These are phyloP conservation scores for Austroboletus olivaceoglutinosus DNA, from an alignment of 1,284 basidiomycete species.

Conservation along the genomic window DNA sequence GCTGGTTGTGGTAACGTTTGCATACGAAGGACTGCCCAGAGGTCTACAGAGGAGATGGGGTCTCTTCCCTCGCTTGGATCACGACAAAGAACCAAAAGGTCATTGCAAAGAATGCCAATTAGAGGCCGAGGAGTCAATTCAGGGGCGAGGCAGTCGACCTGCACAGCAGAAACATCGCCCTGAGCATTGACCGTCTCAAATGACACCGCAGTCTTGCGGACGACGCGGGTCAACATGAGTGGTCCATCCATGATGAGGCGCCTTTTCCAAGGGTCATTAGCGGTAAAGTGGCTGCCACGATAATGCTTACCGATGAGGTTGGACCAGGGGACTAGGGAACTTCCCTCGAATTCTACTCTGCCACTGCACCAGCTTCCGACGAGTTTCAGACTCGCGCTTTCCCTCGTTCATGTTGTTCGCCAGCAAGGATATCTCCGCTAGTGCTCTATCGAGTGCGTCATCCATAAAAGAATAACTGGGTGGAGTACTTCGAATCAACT, in stretches of 20 bases:
- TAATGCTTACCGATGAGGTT: slow-evolving; percentile 81
- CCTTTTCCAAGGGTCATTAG: slow-evolving; percentile 38
- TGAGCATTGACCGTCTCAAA: slow-evolving; percentile 79
- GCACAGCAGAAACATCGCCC: slow-evolving; percentile 75
- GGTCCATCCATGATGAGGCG: slow-evolving; percentile 87
- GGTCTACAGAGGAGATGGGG: slow-evolving; percentile 69
- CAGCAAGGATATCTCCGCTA: slow-evolving; percentile 81
- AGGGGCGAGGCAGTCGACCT: slow-evolving; percentile 85
- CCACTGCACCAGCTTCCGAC: slow-evolving; percentile 88
- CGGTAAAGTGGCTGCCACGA: slow-evolving; percentile 1
- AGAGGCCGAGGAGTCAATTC: slow-evolving; percentile 75
- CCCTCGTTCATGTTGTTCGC: slow-evolving; percentile 97
- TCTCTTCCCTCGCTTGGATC: slow-evolving; percentile 78
- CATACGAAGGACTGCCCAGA: slow-evolving; percentile 93
- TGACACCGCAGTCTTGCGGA: slow-evolving; percentile 83
- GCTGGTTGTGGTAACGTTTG: slow-evolving; percentile 85
- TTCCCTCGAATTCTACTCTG: slow-evolving; percentile 87
- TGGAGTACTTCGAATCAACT: slow-evolving; percentile 81
- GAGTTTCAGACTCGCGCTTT: slow-evolving; percentile 89
- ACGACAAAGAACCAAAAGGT: slow-evolving; percentile 85
- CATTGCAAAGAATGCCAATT: slow-evolving; percentile 85
- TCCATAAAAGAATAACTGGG: slow-evolving; percentile 66
- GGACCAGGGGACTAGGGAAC: slow-evolving; percentile 94
- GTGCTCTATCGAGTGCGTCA: slow-evolving; percentile 83
- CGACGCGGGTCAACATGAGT: slow-evolving; percentile 80